Evolutionary conservation across 208 protist genomes (phyloP), one percentile per base, ranked within the genome.

Genomic region (Spongospora subterranea): DNA sequence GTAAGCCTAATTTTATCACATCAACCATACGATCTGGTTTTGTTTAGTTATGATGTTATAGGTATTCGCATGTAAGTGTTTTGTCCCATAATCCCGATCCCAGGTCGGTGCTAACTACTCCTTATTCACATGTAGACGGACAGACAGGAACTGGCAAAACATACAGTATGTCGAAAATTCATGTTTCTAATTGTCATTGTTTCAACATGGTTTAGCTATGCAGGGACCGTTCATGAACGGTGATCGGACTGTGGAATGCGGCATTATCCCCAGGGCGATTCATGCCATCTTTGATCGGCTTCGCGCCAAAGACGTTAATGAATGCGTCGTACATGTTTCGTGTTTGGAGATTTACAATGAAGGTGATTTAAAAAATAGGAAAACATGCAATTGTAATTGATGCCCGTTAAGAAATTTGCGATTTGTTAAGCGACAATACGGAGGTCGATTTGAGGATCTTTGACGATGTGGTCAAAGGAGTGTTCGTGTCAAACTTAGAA

Each of bases 131-230:
- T 35, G 50, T 50, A 46, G 60, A 91, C 50, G 89, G 89, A 1
- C 89, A 91, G 32, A 91, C 89, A 32, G 89, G 89, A 29, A 91
- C 89, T 29, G 89, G 89, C 1, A 91, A 91, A 90, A 91, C 89
- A 6, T 91, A 91, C 50, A 91, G 54, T 46, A 91, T 40, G 89
- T 82, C 71, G 71, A 45, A 35, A 6, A 82, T 82, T 82, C 35
- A 35, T 82, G 71, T 35, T 20, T 40, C 6, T 39, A 82, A 43
- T 13, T 43, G 71, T n/a, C 35, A 40, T n/a, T 20, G 17, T 82
- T 82, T 43, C n/a, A n/a, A n/a, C n/a, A n/a, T n/a, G n/a, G 35
- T 35, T 20, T n/a, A 82, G 71, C 71, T 39, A 82, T 82, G 71
- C 71, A 82, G 71, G 71, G 71, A 13, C 71, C 71, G 6, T 6